A percentile compares a stretch with the other conserved stretches of the same genome.
Conservation (phyloP, 2,329 filamentous ascomycete species). For the Cercospora sp. region DNA sequence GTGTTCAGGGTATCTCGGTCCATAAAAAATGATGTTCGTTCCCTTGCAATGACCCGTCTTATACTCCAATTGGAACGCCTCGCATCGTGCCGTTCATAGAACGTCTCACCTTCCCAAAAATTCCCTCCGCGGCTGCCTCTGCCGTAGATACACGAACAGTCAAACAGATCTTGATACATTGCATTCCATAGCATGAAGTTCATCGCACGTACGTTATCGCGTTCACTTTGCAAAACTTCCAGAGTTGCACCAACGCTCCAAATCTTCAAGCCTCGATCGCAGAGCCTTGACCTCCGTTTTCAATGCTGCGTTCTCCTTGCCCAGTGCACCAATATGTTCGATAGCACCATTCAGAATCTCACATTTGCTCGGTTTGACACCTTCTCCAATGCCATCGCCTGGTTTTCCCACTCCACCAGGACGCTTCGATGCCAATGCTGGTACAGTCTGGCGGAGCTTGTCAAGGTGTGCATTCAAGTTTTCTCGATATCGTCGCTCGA, state of each 20-base stretch:
- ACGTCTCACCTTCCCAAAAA: not conserved
- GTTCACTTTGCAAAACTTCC: slow-evolving; percentile 19
- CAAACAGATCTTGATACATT: not conserved
- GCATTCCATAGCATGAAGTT: not conserved
- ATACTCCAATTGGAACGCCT: not conserved
- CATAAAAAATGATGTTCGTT: not conserved
- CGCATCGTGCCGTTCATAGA: not conserved
- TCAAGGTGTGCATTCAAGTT: slow-evolving; percentile 41
- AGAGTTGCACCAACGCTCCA: slow-evolving; percentile 31
- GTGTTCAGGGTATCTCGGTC: not conserved
- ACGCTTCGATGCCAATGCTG: slow-evolving; percentile 32
- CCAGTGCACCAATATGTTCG: slow-evolving; percentile 37
- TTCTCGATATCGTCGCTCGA: slow-evolving; percentile 41
- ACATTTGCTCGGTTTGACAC: slow-evolving; percentile 41
- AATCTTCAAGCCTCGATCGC: slow-evolving; percentile 32
- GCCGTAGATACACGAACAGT: not conserved
- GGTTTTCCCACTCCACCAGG: slow-evolving; percentile 21
- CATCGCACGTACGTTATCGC: not conserved
- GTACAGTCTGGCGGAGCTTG: slow-evolving; percentile 37
- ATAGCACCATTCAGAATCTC: slow-evolving; percentile 40
- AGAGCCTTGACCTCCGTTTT: slow-evolving; percentile 33
- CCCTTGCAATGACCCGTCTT: not conserved
- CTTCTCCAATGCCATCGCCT: slow-evolving; percentile 26
- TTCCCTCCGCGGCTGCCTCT: not conserved
- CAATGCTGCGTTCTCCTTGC: slow-evolving; percentile 33